Evolutionary conservation across 768 basidiomycete species (phyloP).

Genomic region (Termitomyces sp.): DNA sequence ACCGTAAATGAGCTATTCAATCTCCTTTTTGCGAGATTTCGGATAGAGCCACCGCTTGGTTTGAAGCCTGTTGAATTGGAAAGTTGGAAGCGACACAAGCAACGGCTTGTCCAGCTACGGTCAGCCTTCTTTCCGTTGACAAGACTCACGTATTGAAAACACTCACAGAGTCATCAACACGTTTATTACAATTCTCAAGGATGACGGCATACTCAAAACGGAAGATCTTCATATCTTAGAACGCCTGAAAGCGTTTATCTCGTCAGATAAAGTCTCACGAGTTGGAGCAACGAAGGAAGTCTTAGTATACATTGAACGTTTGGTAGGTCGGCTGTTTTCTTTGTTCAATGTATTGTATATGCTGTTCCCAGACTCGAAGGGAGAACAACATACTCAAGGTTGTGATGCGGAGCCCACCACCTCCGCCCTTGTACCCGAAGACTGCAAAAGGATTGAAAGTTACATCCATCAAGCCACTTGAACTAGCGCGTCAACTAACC

Average conservation of each 20-base stretch:
- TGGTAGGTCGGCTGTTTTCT: conserved; percentile 42
- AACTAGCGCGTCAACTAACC: conserved; percentile 92
- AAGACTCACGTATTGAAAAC: background rate
- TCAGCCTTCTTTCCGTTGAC: conserved; percentile 29
- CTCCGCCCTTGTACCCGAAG: conserved; percentile 71
- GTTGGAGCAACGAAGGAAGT: conserved; percentile 73
- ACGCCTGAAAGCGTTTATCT: conserved; percentile 74
- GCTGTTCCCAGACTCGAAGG: conserved; percentile 11
- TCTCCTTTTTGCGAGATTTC: conserved; percentile 74
- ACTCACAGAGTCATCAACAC: conserved; percentile 78
- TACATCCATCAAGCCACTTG: conserved; percentile 80
- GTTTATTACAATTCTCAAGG: conserved; percentile 82
- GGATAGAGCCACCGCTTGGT: conserved; percentile 66
- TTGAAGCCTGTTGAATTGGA: conserved; percentile 55
- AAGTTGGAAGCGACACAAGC: conserved; percentile 84
- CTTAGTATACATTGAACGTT: conserved; percentile 67
- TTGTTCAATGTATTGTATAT: background rate
- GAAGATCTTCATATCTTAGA: conserved; percentile 80
- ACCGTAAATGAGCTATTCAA: conserved; percentile 78
- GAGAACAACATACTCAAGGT: conserved; percentile 75
- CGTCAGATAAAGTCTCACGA: conserved; percentile 55
- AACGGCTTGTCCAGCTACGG: conserved; percentile 83
- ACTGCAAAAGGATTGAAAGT: conserved; percentile 69
- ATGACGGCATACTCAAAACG: conserved; percentile 78
- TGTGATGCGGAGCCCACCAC: conserved; percentile 57